Evolutionary conservation across 768 basidiomycete species (phyloP), one percentile per base, ranked within the genome.

Genomic region (Suillus subaureus): DNA sequence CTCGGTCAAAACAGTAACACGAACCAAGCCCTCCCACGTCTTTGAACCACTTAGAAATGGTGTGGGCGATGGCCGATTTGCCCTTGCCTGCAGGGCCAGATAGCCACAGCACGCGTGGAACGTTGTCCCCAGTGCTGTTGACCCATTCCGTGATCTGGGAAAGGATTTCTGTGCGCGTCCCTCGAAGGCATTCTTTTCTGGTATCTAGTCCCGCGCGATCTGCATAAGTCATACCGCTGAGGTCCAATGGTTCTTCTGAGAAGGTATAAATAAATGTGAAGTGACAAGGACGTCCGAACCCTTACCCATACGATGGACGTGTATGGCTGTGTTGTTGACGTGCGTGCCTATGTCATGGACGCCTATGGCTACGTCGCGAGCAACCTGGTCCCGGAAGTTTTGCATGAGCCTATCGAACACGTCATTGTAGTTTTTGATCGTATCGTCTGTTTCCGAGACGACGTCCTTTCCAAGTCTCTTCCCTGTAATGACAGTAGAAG

Each of bases 1-100:
- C 42, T 18, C 31, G 54, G 49, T 71, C 67, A 49, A 74, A 74
- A 66, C 70, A 74, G 64, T 70, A 74, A 35, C 65, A 71, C 23
- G 72, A 70, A 4, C 56, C 67, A 18, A 72, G 63, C 5, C 68
- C 23, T 3, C 64, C 63, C 31, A 51, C 49, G 33, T 69, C n/a
- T 8, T 47, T 58, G 35, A 69, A 61, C 54, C 55, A 61, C 3
- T 67, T 60, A 2, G 67, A 66, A 23, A 61, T 61, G 6, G 60
- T 61, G 7, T 68, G 55, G 0, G 74, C 68, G 40, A n/a, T 47
- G 9, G 45, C 21, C 70, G 2, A 72, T 70, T 6, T 67, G 21
- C 39, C 39, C 39, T 40, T 40, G 13, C 39, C 39, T 40, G 39
- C 39, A 40, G 39, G 39, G 39, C 39, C 39, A 40, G 39, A 40